phyloP scores from a whole-genome alignment of 345 rosid genomes.

The Camelina neglecta region DNA sequence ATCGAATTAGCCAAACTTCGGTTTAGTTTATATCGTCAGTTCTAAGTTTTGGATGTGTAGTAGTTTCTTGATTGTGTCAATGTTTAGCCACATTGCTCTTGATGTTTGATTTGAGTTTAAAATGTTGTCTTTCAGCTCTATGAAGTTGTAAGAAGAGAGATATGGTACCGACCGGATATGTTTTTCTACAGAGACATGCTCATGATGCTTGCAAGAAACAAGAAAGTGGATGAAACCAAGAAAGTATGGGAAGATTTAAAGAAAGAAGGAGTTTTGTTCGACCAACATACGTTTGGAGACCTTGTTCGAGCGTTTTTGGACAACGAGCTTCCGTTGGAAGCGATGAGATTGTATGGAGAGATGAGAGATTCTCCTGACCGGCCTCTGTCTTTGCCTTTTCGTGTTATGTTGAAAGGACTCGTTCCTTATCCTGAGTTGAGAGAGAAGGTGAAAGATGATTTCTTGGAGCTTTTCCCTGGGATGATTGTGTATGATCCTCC shows the following conservation, averaged over 20 bases:
- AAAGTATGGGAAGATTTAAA: constrained; percentile 83
- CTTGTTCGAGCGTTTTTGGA: constrained; percentile 76
- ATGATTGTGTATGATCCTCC: constrained; percentile 91
- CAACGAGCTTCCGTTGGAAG: constrained; percentile 63
- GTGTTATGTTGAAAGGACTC: constrained; percentile 91
- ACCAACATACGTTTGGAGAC: constrained; percentile 91
- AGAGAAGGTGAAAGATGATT: constrained; percentile 80
- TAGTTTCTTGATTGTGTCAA: background rate
- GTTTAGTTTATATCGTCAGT: background rate
- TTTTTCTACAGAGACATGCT: constrained; percentile 92
- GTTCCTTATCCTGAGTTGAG: constrained; percentile 81
- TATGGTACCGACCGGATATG: constrained; percentile 96
- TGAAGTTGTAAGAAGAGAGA: constrained; percentile 80
- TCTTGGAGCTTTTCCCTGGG: constrained; percentile 85
- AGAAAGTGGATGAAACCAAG: constrained; percentile 61
- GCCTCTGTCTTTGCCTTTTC: constrained; percentile 86
- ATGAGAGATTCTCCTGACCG: constrained; percentile 90
- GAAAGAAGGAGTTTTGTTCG: constrained; percentile 79
- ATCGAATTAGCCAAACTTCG: background rate
- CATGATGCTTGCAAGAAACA: constrained; percentile 91
- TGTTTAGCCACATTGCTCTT: background rate
- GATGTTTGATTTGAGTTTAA: background rate
- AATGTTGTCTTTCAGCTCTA: constrained; percentile 57
- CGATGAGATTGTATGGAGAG: constrained; percentile 80
- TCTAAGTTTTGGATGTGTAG: background rate